Evolutionary conservation across 768 basidiomycete genomes (phyloP), one percentile per base, ranked within the genome.

Genomic region (Hypholoma fasciculare): DNA sequence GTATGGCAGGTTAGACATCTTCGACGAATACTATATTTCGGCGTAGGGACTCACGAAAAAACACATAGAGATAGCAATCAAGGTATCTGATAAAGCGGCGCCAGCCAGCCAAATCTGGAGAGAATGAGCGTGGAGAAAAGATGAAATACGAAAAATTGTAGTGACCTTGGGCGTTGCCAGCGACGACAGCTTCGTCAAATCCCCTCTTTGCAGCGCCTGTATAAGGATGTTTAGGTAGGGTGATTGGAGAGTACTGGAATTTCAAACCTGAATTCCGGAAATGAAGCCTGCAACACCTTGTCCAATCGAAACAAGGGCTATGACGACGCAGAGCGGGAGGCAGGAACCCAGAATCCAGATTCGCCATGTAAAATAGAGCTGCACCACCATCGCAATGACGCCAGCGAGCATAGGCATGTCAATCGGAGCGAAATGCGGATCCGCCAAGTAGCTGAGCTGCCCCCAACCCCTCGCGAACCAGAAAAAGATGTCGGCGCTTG

Each of bases 301-400:
- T 14, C 27, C 44, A 14, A 54, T n/a, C 11, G 54, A 46, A 23
- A 54, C 17, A 36, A 38, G 30, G 17, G 39, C 54, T 46, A 54
- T 54, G 43, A 54, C 16, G 27, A 54, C 30, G 13, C 43, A 44
- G 12, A 54, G 43, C 5, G 54, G 54, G 17, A 34, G 14, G 7
- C 26, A 54, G 14, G 17, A 27, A 11, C 54, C 46, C 34, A 54
- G 36, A 20, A 54, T 38, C 54, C 54, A 54, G 11, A 54, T 54
- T 9, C 54, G 43, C 54, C 54, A 54, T 2, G 44, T 47, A 36
- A 54, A 54, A 26, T 54, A 54, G 19, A 54, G 54, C 44, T 54
- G 54, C 7, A 54, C 54, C 9, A 47, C 36, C 54, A 54, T 54
- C 19, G 54, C 43, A 19, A 54, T 37, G 6, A 54, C 14, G 17